Evolutionary conservation across 306 rosid genomes (phyloP).

Genomic region (Cucurbita maxima): DNA sequence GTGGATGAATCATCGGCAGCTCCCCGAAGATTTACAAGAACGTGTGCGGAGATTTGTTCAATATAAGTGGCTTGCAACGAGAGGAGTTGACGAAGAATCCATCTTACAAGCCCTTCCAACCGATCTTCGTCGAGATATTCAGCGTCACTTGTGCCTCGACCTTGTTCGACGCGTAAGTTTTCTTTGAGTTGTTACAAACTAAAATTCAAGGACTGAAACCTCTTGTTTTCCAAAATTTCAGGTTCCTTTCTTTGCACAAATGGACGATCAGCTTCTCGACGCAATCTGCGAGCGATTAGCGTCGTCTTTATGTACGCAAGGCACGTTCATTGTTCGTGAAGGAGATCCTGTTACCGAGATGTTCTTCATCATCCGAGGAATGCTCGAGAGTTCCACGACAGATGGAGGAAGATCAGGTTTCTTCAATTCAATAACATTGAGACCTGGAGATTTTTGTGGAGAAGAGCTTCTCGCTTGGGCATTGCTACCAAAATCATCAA

Average conservation of each 20-base stretch:
- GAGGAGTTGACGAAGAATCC: conserved; percentile 79
- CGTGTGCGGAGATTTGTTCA: conserved; percentile 69
- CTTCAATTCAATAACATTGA: conserved; percentile 62
- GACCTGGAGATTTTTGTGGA: conserved; percentile 89
- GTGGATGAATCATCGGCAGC: conserved; percentile 92
- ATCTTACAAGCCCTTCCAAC: conserved; percentile 49
- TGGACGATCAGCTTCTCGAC: conserved; percentile 77
- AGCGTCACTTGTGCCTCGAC: conserved; percentile 75
- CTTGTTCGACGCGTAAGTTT: conserved; percentile 74
- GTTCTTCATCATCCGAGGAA: conserved; percentile 82
- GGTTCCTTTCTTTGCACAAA: conserved; percentile 91
- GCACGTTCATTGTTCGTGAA: conserved; percentile 71
- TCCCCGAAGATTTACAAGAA: conserved; percentile 49
- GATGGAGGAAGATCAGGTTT: conserved; percentile 85
- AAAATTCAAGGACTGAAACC: too few relatives aligned
- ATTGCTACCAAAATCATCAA: conserved; percentile 67
- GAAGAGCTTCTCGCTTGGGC: conserved; percentile 97
- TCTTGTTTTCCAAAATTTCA: conserved; percentile 6
- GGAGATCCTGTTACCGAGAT: conserved; percentile 89
- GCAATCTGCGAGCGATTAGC: conserved; percentile 81
- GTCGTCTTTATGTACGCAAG: conserved; percentile 61
- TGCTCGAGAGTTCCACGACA: conserved; percentile 83
- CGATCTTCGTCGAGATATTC: conserved; percentile 85
- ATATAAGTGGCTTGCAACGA: conserved; percentile 88
- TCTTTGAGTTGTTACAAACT: too few relatives aligned